Conservation (phyloP, 2,329 filamentous ascomycete genomes). For the Xylariaceae sp. region DNA sequence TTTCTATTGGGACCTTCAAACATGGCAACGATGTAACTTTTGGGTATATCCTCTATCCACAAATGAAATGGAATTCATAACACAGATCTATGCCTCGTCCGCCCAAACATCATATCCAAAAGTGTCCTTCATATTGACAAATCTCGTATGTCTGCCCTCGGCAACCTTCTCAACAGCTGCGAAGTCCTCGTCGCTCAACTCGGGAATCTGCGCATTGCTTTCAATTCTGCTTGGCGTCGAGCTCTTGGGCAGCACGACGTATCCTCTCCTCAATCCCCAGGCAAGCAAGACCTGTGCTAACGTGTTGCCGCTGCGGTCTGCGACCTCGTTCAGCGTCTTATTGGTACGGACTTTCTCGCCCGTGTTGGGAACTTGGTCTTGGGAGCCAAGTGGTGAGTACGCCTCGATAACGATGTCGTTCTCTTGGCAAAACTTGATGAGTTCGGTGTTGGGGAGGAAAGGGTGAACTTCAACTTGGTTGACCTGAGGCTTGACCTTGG, state of each 20-base stretch:
- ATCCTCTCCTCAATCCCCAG: slow-evolving; percentile 65
- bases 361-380: slow-evolving; percentile 66
- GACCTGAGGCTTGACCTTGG: slow-evolving; percentile 39
- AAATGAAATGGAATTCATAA: no score
- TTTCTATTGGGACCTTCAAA: no score
- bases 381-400: slow-evolving; percentile 57
- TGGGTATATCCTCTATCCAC: no score
- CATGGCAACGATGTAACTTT: no score
- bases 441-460: slow-evolving; percentile 45
- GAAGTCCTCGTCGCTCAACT: slow-evolving; percentile 56
- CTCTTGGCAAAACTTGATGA: slow-evolving; percentile 52
- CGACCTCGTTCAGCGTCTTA: slow-evolving; percentile 56
- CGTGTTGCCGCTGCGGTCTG: slow-evolving; percentile 54
- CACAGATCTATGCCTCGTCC: slow-evolving; percentile 42
- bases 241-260: slow-evolving; percentile 68
- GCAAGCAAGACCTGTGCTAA: slow-evolving; percentile 62
- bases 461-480: slow-evolving; percentile 49
- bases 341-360: slow-evolving; percentile 65
- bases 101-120: slow-evolving; percentile 73
- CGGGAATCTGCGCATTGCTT: slow-evolving; percentile 60
- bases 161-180: slow-evolving; percentile 63
- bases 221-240: slow-evolving; percentile 64
- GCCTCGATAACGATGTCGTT: slow-evolving; percentile 51
- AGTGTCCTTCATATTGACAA: slow-evolving; percentile 80
- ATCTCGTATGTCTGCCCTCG: slow-evolving; percentile 63